Evolutionary conservation across 2,329 filamentous ascomycete species (phyloP).

Genomic region (Graphium sp.): DNA sequence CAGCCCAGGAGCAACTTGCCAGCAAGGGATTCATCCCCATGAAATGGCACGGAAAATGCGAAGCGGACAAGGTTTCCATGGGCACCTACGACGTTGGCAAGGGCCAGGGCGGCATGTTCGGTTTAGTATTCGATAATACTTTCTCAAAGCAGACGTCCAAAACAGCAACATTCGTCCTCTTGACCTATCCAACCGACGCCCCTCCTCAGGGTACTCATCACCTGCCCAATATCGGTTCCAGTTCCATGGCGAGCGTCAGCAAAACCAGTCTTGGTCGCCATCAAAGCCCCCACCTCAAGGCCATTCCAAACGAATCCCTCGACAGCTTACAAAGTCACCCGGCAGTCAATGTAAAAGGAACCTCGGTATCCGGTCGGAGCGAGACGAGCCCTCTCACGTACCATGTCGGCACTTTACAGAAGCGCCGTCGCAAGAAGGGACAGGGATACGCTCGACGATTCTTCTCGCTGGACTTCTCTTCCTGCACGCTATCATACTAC

Average conservation of each 20-base stretch:
- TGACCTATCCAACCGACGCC: conserved; percentile 78
- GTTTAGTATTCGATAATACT: conserved; percentile 94
- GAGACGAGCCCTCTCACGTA: conserved; percentile 35
- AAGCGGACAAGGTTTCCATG: conserved; percentile 87
- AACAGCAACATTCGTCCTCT: conserved; percentile 81
- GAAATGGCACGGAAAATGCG: conserved; percentile 87
- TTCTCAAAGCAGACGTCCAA: conserved; percentile 94
- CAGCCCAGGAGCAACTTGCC: conserved; percentile 45
- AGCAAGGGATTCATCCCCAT: conserved; percentile 53
- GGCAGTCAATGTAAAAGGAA: conserved; percentile 11
- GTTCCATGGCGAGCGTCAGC: conserved; percentile 17
- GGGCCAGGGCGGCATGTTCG: conserved; percentile 81
- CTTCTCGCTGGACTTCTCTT: conserved; percentile 90
- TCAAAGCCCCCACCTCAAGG: conserved; percentile 24
- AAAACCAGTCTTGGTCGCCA: conserved; percentile 34
- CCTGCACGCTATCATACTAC: conserved; percentile 91
- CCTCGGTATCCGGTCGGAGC: conserved; percentile 35
- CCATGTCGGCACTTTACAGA: conserved; percentile 73
- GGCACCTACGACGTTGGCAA: conserved; percentile 67
- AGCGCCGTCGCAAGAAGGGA: conserved; percentile 81
- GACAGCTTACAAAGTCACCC: conserved; percentile 43
- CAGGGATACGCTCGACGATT: conserved; percentile 87
- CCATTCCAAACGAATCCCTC: conserved; percentile 33
- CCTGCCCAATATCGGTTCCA: conserved; percentile 35
- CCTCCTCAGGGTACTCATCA: conserved; percentile 61